Conservation (phyloP, 2,329 filamentous ascomycete species). For the Hypoxylon sp. region DNA sequence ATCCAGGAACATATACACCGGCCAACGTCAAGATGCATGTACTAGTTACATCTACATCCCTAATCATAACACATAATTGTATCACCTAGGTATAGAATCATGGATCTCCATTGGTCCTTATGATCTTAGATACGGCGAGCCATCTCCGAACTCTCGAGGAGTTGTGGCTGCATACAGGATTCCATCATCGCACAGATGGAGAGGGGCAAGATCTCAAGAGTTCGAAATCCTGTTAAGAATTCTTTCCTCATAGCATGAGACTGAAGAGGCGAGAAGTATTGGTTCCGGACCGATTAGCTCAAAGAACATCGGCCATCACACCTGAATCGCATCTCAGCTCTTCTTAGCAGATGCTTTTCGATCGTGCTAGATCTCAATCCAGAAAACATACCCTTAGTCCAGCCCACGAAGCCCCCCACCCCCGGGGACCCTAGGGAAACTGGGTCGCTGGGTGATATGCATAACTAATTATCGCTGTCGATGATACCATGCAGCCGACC, state of each 20-base stretch:
- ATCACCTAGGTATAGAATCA: not conserved
- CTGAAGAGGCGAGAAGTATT: not conserved
- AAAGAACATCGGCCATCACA: not conserved
- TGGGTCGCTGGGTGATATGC: constrained; percentile 3
- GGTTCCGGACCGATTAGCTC: not conserved
- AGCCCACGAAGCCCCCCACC: constrained; percentile 20
- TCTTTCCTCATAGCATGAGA: not conserved
- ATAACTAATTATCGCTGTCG: constrained; percentile 21
- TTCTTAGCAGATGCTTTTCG: not conserved
- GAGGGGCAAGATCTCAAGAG: not conserved
- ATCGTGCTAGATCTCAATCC: not conserved
- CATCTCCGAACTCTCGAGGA: constrained; percentile 9
- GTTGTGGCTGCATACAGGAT: not conserved
- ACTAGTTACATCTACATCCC: not conserved
- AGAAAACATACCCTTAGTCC: not conserved
- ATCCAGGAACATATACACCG: not conserved
- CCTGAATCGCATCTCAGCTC: not conserved
- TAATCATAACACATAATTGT: not conserved
- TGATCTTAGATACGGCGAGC: constrained; percentile 9
- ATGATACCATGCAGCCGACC: constrained; percentile 35
- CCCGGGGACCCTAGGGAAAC: not conserved
- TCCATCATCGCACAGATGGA: not conserved
- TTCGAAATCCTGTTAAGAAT: not conserved
- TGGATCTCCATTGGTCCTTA: constrained; percentile 2
- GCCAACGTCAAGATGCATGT: not conserved